Evolutionary conservation across 768 basidiomycete genomes (phyloP), one percentile per base, ranked within the genome.

Genomic region (Rhodotorula paludigena): DNA sequence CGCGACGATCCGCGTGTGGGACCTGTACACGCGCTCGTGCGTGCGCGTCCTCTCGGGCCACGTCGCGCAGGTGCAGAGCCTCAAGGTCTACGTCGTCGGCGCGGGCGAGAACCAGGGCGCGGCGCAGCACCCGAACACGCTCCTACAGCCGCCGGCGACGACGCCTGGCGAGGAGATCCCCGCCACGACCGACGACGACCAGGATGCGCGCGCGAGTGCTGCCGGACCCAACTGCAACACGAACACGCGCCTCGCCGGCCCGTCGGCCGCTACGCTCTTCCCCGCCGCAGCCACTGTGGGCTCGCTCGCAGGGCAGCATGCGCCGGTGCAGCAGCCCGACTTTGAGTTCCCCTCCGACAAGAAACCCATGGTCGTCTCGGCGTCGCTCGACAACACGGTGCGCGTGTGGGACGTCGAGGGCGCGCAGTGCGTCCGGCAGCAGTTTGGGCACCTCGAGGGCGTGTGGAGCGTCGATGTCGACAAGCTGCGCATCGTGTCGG

Each of bases 371-470:
- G 82, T 98, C 63, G 85, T 96, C 68, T 63, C 65, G 20, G 73
- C 74, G 16, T 64, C 59, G 12, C 57, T 74, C 68, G 71, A 73
- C 59, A 72, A 97, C 76, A 97, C 93, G 38, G 87, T 98, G 80
- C 92, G 90, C 77, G 75, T 93, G 48, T 99, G 96, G 96, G 92
- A 98, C 75, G 85, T 98, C 35, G 90, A 93, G 74, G 84, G 86
- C 2, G 91, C 88, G 47, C 85, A 87, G 74, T 82, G 86, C 32
- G 80, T 84, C 55, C 82, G 84, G 75, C 97, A 96, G 48, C 83
- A 93, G 69, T 99, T 99, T 77, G 96, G 79, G 2, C 93, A 97
- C 78, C 92, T 98, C 74, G 96, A 99, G 77, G 96, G 96, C 60
- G 92, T 99, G 25, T 99, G 96, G 96, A 87, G 86, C 6, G 89